Evolutionary conservation across 257 asterid species (phyloP), one percentile per base, ranked within the genome.

Genomic region (Scutellaria minor): DNA sequence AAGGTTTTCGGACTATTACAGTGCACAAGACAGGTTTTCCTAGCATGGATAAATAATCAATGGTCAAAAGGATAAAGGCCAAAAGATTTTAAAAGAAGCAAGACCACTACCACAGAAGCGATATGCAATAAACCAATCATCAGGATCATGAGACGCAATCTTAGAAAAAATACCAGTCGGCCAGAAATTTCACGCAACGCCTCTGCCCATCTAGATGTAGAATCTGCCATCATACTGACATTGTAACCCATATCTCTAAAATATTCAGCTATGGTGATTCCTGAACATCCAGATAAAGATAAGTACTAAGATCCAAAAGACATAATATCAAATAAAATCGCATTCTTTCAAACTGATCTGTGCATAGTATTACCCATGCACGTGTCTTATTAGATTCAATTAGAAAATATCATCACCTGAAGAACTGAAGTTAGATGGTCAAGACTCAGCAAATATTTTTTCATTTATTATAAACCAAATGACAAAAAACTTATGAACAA

Each of bases 161-260:
- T 11, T 42, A 6, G 63, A 56, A 56, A 18, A 79, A 88, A 76
- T 90, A 95, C 99, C 96, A 95, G 75, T 78, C 99, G 98, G 42
- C 99, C 99, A 10, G 99, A 95, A 82, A 95, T 95, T 82, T 95
- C 99, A 87, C 99, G 99, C 88, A 95, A 81, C 50, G 98, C 99
- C 85, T 95, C 99, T 40, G 99, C 99, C 99, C 99, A 95, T 35
- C 98, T 96, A 69, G 99, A 95, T 13, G 99, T 95, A 18, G 98
- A 95, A 83, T 95, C 99, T 74, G 98, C 98, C 98, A 93, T 93
- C 98, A 93, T 93, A 82, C 98, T 91, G 71, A 93, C 98, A 83
- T 93, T 93, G 88, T 93, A 93, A 55, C 97, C 98, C 98, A 93
- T 93, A 77, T 93, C 98, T 91, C 98, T 91, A 79, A 93, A 93